These are phyloP conservation scores for Epichloe festucae DNA, from an alignment of 2,329 filamentous ascomycete species.

Conservation along the genomic window DNA sequence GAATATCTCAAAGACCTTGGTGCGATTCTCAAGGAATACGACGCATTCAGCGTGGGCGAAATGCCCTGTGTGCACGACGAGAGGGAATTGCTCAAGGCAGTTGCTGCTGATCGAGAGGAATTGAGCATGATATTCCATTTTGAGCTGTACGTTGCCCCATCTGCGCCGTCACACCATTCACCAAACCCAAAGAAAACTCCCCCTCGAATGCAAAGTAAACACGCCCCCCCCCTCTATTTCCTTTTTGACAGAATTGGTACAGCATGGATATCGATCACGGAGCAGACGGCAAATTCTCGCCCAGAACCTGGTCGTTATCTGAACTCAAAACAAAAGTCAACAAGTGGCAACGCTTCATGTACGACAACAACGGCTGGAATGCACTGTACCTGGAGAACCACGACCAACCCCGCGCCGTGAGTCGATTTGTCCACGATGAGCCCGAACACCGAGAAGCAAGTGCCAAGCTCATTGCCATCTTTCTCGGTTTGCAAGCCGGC, in stretches of 20 bases:
- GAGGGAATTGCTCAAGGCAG: slow-evolving; percentile 30
- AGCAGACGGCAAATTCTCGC: slow-evolving; percentile 29
- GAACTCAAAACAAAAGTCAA: slow-evolving; percentile 39
- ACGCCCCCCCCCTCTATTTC: neutral
- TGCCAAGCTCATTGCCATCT: slow-evolving; percentile 46
- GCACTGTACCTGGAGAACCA: slow-evolving; percentile 55
- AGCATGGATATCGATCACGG: slow-evolving; percentile 38
- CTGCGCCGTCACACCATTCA: neutral
- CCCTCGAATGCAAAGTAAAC: neutral
- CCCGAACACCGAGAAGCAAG: slow-evolving; percentile 34
- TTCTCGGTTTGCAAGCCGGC: slow-evolving; percentile 44
- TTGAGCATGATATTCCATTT: slow-evolving; percentile 65
- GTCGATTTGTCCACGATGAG: slow-evolving; percentile 38
- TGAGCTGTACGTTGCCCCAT: slow-evolving; percentile 34
- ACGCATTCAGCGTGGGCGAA: slow-evolving; percentile 40
- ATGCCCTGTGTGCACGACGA: slow-evolving; percentile 33
- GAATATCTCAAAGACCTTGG: slow-evolving; percentile 34
- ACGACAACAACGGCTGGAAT: slow-evolving; percentile 48
- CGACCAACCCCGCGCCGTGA: slow-evolving; percentile 48
- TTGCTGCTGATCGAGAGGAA: slow-evolving; percentile 43
- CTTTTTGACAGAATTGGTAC: neutral
- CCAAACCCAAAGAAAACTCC: too few species aligned
- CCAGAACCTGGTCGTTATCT: slow-evolving; percentile 31
- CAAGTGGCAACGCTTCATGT: slow-evolving; percentile 49
- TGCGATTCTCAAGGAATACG: slow-evolving; percentile 29